Percentiles rank a stretch among this genome's conserved stretches.
Evolutionary conservation across 2,329 filamentous ascomycete genomes (phyloP).

Genomic region (Sphaerulina vaccinii): DNA sequence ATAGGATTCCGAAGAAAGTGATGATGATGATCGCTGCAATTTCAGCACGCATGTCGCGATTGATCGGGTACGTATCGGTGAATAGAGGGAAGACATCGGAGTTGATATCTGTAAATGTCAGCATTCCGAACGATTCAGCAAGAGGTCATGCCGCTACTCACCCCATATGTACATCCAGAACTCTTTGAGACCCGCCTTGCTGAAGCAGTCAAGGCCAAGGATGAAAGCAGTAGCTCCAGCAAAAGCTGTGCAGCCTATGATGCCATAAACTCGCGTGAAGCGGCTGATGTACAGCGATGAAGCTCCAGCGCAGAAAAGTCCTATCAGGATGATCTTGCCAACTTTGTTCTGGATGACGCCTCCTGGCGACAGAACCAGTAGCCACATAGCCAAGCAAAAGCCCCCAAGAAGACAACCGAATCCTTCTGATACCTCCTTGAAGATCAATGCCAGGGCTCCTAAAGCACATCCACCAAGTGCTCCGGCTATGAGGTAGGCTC

Average conservation of each 20-base stretch:
- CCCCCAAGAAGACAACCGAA: slow-evolving; percentile 85
- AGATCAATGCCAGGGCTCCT: slow-evolving; percentile 72
- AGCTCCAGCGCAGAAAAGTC: slow-evolving; percentile 63
- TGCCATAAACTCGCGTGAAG: slow-evolving; percentile 72
- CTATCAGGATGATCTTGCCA: slow-evolving; percentile 73
- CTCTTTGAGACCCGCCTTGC: slow-evolving; percentile 84
- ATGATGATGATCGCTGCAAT: slow-evolving; percentile 75
- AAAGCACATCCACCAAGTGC: slow-evolving; percentile 71
- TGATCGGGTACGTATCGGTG: slow-evolving; percentile 78
- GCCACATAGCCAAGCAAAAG: slow-evolving; percentile 87
- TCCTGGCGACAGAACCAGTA: slow-evolving; percentile 73
- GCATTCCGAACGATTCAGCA: too few relatives aligned
- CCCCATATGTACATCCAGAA: slow-evolving; percentile 94
- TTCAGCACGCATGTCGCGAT: slow-evolving; percentile 81
- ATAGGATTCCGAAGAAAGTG: slow-evolving; percentile 72
- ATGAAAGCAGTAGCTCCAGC: slow-evolving; percentile 75
- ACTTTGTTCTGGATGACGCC: slow-evolving; percentile 65
- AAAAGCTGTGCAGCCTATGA: slow-evolving; percentile 77
- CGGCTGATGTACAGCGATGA: slow-evolving; percentile 77
- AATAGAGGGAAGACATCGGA: slow-evolving; percentile 73
- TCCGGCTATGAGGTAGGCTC: slow-evolving; percentile 78
- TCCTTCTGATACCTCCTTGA: slow-evolving; percentile 79
- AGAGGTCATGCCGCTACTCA: too few relatives aligned
- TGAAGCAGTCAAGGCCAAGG: slow-evolving; percentile 88
- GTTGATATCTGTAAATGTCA: slow-evolving; percentile 60